Conservation (phyloP, 176 grass and related monocot genomes). For the Eleusine indica region DNA sequence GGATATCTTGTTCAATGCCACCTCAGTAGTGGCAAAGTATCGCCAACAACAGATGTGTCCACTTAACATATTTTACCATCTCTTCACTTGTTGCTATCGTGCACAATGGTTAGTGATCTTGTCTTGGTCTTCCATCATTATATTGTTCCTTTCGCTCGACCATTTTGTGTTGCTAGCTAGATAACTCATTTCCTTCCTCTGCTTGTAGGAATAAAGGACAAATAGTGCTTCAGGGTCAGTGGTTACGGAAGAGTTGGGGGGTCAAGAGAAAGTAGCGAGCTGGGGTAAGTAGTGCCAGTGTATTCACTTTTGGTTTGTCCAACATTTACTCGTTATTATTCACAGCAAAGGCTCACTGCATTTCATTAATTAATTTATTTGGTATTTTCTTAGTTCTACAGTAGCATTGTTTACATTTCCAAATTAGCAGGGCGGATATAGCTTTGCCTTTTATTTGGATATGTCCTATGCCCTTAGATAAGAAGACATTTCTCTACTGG, state of each 20-base stretch:
- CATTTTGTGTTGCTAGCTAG: not conserved
- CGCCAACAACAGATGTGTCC: not conserved
- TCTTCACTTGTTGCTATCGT: conserved; percentile 33
- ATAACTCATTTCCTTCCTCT: not conserved
- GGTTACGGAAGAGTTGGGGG: not conserved
- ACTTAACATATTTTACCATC: conserved; percentile 10
- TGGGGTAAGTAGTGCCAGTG: conserved; percentile 16
- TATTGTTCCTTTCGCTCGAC: not conserved
- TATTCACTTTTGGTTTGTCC: not conserved
- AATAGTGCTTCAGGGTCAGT: not conserved
- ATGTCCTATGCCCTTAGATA: too few relatives aligned
- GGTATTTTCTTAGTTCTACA: too few relatives aligned
- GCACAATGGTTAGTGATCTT: conserved; percentile 2
- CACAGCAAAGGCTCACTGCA: not conserved
- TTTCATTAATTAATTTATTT: too few relatives aligned
- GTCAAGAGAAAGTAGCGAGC: conserved; percentile 19
- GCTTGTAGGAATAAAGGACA: conserved; percentile 37
- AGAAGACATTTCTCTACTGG: too few relatives aligned
- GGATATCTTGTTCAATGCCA: conserved; percentile 3
- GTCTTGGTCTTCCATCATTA: not conserved
- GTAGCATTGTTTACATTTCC: too few relatives aligned
- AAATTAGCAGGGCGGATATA: too few relatives aligned
- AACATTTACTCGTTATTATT: not conserved
- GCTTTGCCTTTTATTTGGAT: too few relatives aligned
- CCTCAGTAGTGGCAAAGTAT: not conserved